Percentiles rank a stretch among this genome's conserved stretches.
These are phyloP conservation scores for Cryptococcus maquisensis DNA, from an alignment of 1,284 basidiomycete genomes.

Conservation along the genomic window DNA sequence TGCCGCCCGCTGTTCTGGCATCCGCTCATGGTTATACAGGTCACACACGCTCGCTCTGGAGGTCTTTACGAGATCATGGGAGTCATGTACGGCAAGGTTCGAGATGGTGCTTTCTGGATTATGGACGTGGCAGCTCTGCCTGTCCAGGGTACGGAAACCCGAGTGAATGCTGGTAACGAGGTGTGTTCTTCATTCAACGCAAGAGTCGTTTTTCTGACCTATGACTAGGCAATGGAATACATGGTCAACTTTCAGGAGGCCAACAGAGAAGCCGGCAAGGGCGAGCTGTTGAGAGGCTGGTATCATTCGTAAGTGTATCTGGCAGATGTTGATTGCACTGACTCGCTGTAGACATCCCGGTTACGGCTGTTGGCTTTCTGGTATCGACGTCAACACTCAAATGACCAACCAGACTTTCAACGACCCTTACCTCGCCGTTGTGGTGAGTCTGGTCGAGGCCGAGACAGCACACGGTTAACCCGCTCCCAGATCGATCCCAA, in stretches of 20 bases:
- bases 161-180: conserved; percentile 93
- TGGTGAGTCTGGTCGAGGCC: conserved; percentile 57
- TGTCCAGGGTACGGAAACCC: conserved; percentile 97
- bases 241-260: conserved; percentile 90
- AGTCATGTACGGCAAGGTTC: conserved; percentile 94
- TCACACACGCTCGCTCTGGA: conserved; percentile 95
- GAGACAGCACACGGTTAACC: not conserved
- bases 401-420: conserved; percentile 89
- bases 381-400: conserved; percentile 95
- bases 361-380: conserved; percentile 95
- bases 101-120: conserved; percentile 79
- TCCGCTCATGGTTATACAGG: conserved; percentile 53
- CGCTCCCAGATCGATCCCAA: conserved; percentile 83
- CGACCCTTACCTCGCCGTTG: conserved; percentile 96
- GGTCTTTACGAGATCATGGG: conserved; percentile 99
- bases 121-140: conserved; percentile 96
- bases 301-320: conserved; percentile 71
- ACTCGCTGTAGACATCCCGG: conserved; percentile 67
- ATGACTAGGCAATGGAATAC: conserved; percentile 75
- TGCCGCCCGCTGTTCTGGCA: not conserved
- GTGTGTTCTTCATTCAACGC: conserved; percentile 10
- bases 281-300: conserved; percentile 95
- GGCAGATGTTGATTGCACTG: not conserved
- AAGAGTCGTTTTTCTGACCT: not conserved
- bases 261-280: conserved; percentile 70